phyloP scores from a whole-genome alignment of 2,329 filamentous ascomycete genomes.

The Moelleriella libera region DNA sequence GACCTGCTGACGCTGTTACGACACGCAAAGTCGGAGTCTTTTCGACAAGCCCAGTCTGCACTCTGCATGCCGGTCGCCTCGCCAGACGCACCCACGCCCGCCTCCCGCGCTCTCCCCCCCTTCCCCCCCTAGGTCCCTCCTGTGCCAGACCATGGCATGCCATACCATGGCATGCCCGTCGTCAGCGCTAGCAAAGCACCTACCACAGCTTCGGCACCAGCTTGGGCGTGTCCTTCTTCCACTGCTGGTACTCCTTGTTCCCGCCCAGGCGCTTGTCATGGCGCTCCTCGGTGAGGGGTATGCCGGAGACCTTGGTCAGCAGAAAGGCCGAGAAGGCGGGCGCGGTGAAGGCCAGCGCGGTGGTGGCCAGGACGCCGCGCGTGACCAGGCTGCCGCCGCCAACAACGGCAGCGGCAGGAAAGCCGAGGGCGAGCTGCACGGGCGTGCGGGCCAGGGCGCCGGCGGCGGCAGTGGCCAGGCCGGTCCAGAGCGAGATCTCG shows the following conservation, averaged over 20 bases:
- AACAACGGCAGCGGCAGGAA: no score
- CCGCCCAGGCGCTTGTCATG: constrained; percentile 52
- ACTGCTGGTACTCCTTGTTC: constrained; percentile 50
- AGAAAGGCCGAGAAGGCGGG: constrained; percentile 52
- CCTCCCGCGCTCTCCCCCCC: no score
- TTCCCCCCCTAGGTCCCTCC: no score
- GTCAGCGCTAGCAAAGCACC: no score
- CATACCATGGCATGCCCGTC: no score
- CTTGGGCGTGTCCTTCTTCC: constrained; percentile 52
- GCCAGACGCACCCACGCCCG: no score
- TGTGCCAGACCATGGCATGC: no score
- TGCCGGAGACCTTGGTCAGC: constrained; percentile 47
- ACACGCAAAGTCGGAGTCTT: no score
- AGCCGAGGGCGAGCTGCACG: constrained; percentile 41
- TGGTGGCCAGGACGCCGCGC: constrained; percentile 13
- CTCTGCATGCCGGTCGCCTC: no score
- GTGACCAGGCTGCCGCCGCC: constrained; percentile 14
- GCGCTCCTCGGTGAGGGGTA: constrained; percentile 54
- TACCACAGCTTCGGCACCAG: constrained; percentile 46
- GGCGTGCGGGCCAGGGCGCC: constrained; percentile 40
- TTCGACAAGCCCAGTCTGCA: no score
- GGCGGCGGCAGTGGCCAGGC: constrained; percentile 44
- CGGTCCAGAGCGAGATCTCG: constrained; percentile 56
- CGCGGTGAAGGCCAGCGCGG: constrained; percentile 37
- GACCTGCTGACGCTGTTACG: no score